These are phyloP conservation scores for Petunia secreta DNA, from an alignment of 257 asterid species.

Conservation along the genomic window DNA sequence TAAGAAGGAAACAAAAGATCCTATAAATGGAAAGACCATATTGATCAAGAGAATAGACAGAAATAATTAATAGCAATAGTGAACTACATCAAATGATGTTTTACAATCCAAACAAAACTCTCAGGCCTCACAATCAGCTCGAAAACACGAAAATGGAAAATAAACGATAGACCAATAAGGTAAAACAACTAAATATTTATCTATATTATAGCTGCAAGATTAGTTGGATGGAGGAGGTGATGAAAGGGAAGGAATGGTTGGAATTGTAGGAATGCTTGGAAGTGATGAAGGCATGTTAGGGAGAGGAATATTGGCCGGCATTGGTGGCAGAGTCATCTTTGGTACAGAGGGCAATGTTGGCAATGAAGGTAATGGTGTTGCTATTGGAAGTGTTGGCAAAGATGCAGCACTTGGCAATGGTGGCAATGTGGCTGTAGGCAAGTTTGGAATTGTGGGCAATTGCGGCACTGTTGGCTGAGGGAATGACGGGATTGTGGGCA, in stretches of 20 bases:
- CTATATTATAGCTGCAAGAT: neutral
- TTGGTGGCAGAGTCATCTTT: conserved; percentile 22
- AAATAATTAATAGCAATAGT: too few species aligned
- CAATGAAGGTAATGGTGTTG: neutral
- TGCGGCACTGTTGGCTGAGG: conserved; percentile 22
- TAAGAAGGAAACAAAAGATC: too few species aligned
- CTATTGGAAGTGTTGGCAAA: neutral
- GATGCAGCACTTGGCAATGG: neutral
- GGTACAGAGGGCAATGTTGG: neutral
- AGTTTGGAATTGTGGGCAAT: neutral
- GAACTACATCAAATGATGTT: too few species aligned
- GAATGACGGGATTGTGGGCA: neutral
- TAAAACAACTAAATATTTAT: neutral
- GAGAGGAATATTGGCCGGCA: conserved; percentile 2
- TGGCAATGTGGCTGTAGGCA: conserved; percentile 8
- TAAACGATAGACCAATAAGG: neutral
- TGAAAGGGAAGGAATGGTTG: neutral
- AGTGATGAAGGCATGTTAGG: neutral
- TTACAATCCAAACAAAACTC: too few species aligned
- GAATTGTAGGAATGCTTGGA: neutral
- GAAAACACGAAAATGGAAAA: too few species aligned
- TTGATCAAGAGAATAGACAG: too few species aligned
- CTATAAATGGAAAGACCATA: too few species aligned
- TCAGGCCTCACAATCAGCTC: too few species aligned
- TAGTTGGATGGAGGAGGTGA: conserved; percentile 25